Percentiles rank a stretch among this genome's conserved stretches.
Evolutionary conservation across 129 eudicot genomes (phyloP).

Genomic region (Pseudognaphalium luteoalbum): DNA sequence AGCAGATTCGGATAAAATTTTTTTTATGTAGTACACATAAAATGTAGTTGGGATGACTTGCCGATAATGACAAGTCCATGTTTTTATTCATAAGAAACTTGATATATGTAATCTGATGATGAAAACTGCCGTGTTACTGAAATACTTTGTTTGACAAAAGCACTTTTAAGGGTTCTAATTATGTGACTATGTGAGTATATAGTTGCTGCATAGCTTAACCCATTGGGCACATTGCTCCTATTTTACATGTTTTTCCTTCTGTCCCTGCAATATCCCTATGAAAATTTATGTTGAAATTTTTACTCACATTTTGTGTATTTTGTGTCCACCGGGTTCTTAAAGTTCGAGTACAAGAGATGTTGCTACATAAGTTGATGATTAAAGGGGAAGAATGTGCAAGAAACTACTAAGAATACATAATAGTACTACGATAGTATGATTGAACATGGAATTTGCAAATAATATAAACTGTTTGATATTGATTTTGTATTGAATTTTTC

Average conservation of each 20-base stretch:
- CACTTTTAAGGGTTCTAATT: neutral
- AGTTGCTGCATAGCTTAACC: neutral
- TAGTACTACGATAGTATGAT: no score
- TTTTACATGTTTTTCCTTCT: neutral
- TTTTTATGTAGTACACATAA: neutral
- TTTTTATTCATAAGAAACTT: neutral
- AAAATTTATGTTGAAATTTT: neutral
- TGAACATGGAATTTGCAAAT: no score
- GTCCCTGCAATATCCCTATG: neutral
- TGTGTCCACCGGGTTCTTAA: constrained; percentile 25
- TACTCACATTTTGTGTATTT: neutral
- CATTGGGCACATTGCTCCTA: neutral
- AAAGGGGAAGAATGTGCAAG: no score
- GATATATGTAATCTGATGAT: no score
- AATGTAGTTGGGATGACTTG: neutral
- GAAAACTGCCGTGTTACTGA: no score
- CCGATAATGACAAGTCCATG: neutral
- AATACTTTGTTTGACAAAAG: neutral
- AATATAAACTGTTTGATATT: no score
- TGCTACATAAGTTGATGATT: constrained; percentile 4
- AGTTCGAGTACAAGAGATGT: neutral
- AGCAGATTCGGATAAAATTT: neutral
- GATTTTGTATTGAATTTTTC: no score
- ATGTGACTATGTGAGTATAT: neutral
- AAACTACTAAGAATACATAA: no score